Conservation (phyloP, 2,329 filamentous ascomycete species). For the Pyrenophora tritici-repentis region DNA sequence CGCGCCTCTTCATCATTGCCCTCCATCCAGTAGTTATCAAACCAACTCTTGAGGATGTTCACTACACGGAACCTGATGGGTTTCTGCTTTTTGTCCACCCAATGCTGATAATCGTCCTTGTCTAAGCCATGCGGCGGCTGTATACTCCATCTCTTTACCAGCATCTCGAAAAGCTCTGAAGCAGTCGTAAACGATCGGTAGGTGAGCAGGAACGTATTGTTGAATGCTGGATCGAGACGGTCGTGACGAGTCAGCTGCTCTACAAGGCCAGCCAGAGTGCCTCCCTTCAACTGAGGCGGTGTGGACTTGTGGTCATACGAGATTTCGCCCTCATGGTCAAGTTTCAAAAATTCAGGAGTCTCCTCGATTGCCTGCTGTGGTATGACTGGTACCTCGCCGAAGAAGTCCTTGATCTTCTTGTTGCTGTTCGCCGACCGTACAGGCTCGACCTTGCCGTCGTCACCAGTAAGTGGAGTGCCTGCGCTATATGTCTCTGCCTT, state of each 20-base stretch:
- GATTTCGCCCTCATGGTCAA: slow-evolving; percentile 88
- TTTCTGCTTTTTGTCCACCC: slow-evolving; percentile 94
- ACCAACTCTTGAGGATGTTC: slow-evolving; percentile 98
- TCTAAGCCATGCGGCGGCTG: slow-evolving; percentile 85
- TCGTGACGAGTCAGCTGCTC: slow-evolving; percentile 96
- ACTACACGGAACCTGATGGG: slow-evolving; percentile 94
- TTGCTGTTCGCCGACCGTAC: slow-evolving; percentile 48
- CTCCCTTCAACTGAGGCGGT: slow-evolving; percentile 79
- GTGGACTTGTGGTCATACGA: slow-evolving; percentile 85
- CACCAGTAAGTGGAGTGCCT: slow-evolving; percentile 47
- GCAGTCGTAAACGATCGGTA: slow-evolving; percentile 95
- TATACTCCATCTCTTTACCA: slow-evolving; percentile 89
- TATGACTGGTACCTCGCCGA: slow-evolving; percentile 57
- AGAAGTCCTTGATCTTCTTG: slow-evolving; percentile 57
- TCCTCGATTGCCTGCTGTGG: slow-evolving; percentile 67
- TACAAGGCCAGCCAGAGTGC: slow-evolving; percentile 84
- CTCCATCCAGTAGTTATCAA: slow-evolving; percentile 99
- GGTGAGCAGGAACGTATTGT: slow-evolving; percentile 95
- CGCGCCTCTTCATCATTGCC: slow-evolving; percentile 81
- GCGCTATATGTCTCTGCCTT: slow-evolving; percentile 71
- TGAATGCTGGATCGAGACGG: slow-evolving; percentile 92
- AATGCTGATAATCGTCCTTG: slow-evolving; percentile 77
- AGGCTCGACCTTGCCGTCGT: slow-evolving; percentile 43
- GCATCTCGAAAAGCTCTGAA: slow-evolving; percentile 85
- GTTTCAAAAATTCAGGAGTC: slow-evolving; percentile 78